Evolutionary conservation across 495 filamentous ascomycete species (phyloP), one percentile per base, ranked within the genome.

Genomic region (Aspergillus baeticus): DNA sequence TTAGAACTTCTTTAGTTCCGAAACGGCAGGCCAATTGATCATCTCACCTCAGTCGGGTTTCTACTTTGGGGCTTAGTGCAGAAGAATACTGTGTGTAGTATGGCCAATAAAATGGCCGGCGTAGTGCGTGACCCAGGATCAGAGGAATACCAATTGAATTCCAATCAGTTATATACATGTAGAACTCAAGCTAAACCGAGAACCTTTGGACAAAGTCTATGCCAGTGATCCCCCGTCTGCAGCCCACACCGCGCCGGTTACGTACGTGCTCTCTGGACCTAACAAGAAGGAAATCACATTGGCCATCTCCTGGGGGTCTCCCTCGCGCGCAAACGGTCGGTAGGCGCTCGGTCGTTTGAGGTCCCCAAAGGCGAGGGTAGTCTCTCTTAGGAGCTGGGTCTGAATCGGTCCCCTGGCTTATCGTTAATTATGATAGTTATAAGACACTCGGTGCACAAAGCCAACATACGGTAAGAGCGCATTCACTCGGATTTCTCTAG

Each of bases 221-320:
- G 41, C 41, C 41, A 44, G 41, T 5, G 41, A 44, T 21, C 63
- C 63, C 18, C 63, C 63, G 29, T 65, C 63, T 17, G 52, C 63
- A 26, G 51, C 55, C 31, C 59, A 58, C 33, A 56, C 57, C 44
- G 51, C 58, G 37, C 56, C 63, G 56, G 63, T 66, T 48, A 66
- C 62, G 48, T 58, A 66, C 47, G 57, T 61, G 57, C 63, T 66
- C 35, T 63, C 57, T 38, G 20, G 41, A 31, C 61, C 57, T 42
- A 61, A 45, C 51, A 66, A 55, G 47, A 66, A 66, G 14, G 59
- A 46, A 39, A 51, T 57, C 57, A 63, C 64, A 15, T 55, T 55
- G n/a, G 48, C 62, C 18, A 67, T 47, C 37, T 67, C 63, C 55
- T 54, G 23, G 18, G 61, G 55, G 22, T 60, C 51, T 13, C 61